Conservation (phyloP, 495 filamentous ascomycete genomes). For the Pseudevernia furfuracea region DNA sequence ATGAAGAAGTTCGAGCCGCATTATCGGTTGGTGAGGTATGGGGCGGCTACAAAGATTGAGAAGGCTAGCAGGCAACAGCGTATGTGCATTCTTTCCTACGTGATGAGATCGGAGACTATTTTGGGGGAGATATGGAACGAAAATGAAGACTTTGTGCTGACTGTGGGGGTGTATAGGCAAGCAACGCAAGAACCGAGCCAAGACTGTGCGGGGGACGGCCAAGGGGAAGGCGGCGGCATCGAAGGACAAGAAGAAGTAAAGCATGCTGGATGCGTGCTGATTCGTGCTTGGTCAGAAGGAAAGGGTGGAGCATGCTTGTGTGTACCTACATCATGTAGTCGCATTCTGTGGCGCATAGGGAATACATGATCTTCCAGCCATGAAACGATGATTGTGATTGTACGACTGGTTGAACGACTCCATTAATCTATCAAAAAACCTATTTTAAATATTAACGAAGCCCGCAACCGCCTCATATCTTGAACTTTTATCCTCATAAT, state of each 20-base stretch:
- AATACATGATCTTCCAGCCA: conserved; percentile 15
- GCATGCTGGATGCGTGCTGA: conserved; percentile 25
- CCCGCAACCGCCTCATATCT: not conserved
- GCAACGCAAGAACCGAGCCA: conserved; percentile 99
- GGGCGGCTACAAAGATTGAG: conserved; percentile 86
- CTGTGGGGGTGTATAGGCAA: conserved; percentile 61
- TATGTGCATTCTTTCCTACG: conserved; percentile 49
- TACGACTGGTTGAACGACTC: not conserved
- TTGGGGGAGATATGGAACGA: no score
- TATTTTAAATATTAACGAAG: not conserved
- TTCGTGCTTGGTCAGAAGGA: conserved; percentile 24
- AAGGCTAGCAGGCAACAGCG: conserved; percentile 95
- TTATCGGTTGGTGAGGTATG: conserved; percentile 91
- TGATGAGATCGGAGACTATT: not conserved
- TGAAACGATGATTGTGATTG: not conserved
- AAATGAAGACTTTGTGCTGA: not conserved
- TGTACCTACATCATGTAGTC: conserved; percentile 14
- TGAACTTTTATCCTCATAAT: not conserved
- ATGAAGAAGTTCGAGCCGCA: conserved; percentile 99
- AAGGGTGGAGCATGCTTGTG: conserved; percentile 8
- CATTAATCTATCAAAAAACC: conserved; percentile 6
- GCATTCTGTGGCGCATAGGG: conserved; percentile 19
- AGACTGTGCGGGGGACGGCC: conserved; percentile 94
- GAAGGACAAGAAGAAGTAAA: conserved; percentile 65
- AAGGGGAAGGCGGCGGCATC: conserved; percentile 73